phyloP scores from a whole-genome alignment of 2,329 filamentous ascomycete genomes.

The Penicillium polonicum region DNA sequence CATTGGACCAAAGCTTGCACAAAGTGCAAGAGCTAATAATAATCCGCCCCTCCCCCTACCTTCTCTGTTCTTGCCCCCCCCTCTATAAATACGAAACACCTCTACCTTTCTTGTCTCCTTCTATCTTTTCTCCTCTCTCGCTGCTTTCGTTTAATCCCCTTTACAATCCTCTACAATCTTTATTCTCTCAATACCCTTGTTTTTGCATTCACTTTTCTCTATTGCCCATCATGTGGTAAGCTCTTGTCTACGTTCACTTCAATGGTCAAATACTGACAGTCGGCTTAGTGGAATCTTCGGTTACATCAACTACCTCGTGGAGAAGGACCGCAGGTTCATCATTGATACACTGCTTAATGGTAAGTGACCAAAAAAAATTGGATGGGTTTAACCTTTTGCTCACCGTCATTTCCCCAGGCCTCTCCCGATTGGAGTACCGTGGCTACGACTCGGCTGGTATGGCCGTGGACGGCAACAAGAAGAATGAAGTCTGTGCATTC shows the following conservation, averaged over 20 bases:
- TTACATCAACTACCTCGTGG: conserved; percentile 98
- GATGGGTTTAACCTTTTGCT: not conserved
- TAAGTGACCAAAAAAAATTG: conserved; percentile 36
- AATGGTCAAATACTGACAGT: conserved; percentile 15
- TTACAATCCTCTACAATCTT: not conserved
- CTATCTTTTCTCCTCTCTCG: not conserved
- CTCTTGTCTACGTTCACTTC: not conserved
- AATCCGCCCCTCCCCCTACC: conserved; percentile 19
- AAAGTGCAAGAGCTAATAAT: conserved; percentile 18
- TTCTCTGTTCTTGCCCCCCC: conserved; percentile 7
- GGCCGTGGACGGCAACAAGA: conserved; percentile 96
- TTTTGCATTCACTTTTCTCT: not conserved
- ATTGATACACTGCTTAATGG: conserved; percentile 95
- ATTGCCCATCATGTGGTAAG: conserved; percentile 39
- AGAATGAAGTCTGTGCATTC: conserved; percentile 94
- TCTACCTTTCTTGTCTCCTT: conserved; percentile 4
- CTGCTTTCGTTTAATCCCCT: conserved; percentile 1
- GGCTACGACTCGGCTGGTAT: conserved; percentile 98
- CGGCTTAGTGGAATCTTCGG: conserved; percentile 59
- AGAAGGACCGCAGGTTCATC: conserved; percentile 97
- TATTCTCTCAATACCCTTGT: not conserved
- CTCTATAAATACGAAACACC: conserved; percentile 27
- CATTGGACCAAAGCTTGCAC: conserved; percentile 9
- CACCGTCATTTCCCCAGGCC: conserved; percentile 56
- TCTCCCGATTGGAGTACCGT: conserved; percentile 94